phyloP scores from a whole-genome alignment of 2,329 filamentous ascomycete species.

The Phoma sp. region DNA sequence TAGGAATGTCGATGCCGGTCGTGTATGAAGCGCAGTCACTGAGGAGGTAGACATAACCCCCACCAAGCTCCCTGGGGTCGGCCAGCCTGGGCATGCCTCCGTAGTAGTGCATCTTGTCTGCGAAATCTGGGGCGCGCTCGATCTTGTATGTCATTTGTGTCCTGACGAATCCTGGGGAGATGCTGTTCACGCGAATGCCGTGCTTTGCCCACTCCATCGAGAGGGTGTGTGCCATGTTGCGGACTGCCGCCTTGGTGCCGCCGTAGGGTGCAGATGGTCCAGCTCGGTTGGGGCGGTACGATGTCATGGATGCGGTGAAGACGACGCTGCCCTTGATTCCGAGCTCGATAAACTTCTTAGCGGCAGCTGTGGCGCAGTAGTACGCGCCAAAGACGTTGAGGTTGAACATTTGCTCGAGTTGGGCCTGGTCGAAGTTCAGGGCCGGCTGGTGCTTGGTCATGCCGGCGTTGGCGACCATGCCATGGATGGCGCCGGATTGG shows the following conservation, averaged over 20 bases:
- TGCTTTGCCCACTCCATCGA: slow-evolving; percentile 86
- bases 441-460: slow-evolving; percentile 62
- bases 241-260: slow-evolving; percentile 53
- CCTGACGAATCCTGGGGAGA: slow-evolving; percentile 87
- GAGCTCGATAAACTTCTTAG: slow-evolving; percentile 55
- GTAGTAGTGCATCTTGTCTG: slow-evolving; percentile 62
- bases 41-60: slow-evolving; percentile 59
- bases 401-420: slow-evolving; percentile 57
- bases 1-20: slow-evolving; percentile 58
- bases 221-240: slow-evolving; percentile 62
- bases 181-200: slow-evolving; percentile 82
- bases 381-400: slow-evolving; percentile 59
- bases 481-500: slow-evolving; percentile 58
- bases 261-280: slow-evolving; percentile 60
- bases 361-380: slow-evolving; percentile 56
- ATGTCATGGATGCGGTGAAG: slow-evolving; percentile 60
- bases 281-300: slow-evolving; percentile 59
- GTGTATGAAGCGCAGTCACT: slow-evolving; percentile 58
- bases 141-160: slow-evolving; percentile 65
- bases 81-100: slow-evolving; percentile 62
- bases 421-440: slow-evolving; percentile 59
- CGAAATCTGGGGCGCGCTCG: slow-evolving; percentile 59
- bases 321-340: slow-evolving; percentile 58
- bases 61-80: slow-evolving; percentile 59
- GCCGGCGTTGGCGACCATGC: slow-evolving; percentile 62